Percentiles rank a stretch among this genome's conserved stretches.
Evolutionary conservation across 805 yeast genomes (phyloP).

Genomic region (Cyberlindnera japonica): DNA sequence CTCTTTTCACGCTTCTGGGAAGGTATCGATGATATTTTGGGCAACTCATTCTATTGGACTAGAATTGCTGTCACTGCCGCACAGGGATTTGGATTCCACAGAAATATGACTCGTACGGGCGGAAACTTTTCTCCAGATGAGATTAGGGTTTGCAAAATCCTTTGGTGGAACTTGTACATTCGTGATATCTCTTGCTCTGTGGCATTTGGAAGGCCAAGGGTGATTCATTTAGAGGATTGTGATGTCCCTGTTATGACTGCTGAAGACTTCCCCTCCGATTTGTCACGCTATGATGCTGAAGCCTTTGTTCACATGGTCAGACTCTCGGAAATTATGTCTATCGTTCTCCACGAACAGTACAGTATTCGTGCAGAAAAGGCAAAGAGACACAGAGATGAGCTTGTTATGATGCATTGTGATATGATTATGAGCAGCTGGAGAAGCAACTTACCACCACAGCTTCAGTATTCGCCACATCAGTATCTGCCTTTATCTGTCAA

Average conservation of each 20-base stretch:
- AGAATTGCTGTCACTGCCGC: constrained; percentile 67
- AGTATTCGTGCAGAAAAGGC: constrained; percentile 62
- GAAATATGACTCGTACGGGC: constrained; percentile 36
- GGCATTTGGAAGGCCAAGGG: constrained; percentile 70
- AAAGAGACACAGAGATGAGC: constrained; percentile 39
- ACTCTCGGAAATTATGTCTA: constrained; percentile 67
- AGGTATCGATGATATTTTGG: constrained; percentile 64
- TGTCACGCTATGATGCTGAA: constrained; percentile 46
- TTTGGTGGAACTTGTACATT: constrained; percentile 76
- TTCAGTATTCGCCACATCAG: constrained; percentile 60
- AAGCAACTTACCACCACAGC: constrained; percentile 56
- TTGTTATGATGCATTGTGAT: constrained; percentile 55
- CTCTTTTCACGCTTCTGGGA: constrained; percentile 71
- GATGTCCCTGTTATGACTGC: constrained; percentile 68
- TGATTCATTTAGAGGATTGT: constrained; percentile 67
- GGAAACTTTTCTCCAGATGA: constrained; percentile 36
- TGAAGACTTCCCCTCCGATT: constrained; percentile 61
- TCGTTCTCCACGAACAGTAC: constrained; percentile 64
- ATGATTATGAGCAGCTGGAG: constrained; percentile 77
- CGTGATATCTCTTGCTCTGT: constrained; percentile 68
- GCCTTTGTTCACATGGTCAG: constrained; percentile 62
- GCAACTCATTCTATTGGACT: constrained; percentile 67
- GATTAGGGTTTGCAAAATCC: constrained; percentile 52
- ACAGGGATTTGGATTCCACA: constrained; percentile 73
- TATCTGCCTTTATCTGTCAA: constrained; percentile 47